phyloP scores from a whole-genome alignment of 495 filamentous ascomycete species.

The Trichoderma reesei region DNA sequence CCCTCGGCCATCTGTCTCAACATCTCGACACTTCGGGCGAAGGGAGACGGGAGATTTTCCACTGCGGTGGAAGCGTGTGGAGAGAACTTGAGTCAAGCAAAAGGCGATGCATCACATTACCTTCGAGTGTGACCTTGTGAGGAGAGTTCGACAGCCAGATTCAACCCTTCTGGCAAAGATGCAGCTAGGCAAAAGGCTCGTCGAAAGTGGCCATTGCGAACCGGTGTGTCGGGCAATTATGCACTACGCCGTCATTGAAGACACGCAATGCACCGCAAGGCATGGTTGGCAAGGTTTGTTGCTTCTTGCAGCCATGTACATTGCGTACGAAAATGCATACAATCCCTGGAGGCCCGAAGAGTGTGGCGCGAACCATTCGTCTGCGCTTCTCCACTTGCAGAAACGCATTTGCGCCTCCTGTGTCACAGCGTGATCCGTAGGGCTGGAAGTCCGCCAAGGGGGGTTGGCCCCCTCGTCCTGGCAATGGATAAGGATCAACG shows the following conservation, averaged over 20 bases:
- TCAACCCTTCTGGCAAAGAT: neutral
- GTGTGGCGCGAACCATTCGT: conserved; percentile 2
- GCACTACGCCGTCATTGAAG: neutral
- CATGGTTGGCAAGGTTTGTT: neutral
- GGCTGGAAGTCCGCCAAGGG: neutral
- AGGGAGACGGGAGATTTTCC: neutral
- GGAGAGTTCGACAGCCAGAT: neutral
- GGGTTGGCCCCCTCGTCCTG: neutral
- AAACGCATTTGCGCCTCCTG: conserved; percentile 1
- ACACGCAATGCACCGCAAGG: neutral
- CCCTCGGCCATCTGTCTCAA: neutral
- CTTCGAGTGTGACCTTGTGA: neutral
- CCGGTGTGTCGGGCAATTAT: neutral
- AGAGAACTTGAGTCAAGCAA: neutral
- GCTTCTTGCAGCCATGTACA: no score
- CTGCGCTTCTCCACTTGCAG: neutral
- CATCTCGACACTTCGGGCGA: neutral
- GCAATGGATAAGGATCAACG: neutral
- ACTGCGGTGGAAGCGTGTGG: neutral
- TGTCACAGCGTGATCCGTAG: neutral
- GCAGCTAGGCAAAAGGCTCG: neutral
- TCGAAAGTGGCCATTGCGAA: no score
- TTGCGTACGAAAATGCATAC: no score
- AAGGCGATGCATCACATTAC: neutral
- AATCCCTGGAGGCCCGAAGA: neutral